Evolutionary conservation across 768 basidiomycete species (phyloP).

Genomic region (Xerocomellus chrysenteron): DNA sequence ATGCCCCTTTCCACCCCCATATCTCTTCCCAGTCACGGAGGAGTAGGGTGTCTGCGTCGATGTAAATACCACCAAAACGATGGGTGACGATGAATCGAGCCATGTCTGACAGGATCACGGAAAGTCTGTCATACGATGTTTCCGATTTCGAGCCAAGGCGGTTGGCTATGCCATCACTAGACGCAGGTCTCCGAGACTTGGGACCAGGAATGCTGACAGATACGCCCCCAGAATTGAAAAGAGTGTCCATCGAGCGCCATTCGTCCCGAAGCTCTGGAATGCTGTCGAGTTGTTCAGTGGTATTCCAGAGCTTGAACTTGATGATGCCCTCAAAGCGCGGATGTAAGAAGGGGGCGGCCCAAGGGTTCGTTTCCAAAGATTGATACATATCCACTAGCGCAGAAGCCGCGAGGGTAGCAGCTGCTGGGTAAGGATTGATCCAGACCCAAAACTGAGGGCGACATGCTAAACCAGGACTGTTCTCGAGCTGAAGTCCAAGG

Average conservation of each 20-base stretch:
- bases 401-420: constrained; percentile 73
- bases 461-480: constrained; percentile 46
- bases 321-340: constrained; percentile 85
- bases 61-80: constrained; percentile 90
- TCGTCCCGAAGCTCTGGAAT: constrained; percentile 84
- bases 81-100: constrained; percentile 95
- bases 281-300: constrained; percentile 90
- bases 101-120: constrained; percentile 93
- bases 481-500: constrained; percentile 66
- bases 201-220: constrained; percentile 56
- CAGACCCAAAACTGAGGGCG: constrained; percentile 93
- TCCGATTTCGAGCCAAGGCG: constrained; percentile 59
- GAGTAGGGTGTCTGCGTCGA: constrained; percentile 92
- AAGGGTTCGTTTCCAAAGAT: constrained; percentile 74
- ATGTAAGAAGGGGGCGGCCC: constrained; percentile 91
- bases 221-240: constrained; percentile 88
- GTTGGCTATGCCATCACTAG: constrained; percentile 26
- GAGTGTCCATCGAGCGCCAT: constrained; percentile 71
- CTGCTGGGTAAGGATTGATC: constrained; percentile 94
- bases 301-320: constrained; percentile 95
- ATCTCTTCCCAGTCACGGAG: constrained; percentile 96
- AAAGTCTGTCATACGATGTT: constrained; percentile 71
- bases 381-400: constrained; percentile 82
- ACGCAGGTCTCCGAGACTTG: constrained; percentile 18
- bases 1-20: constrained; percentile 93